A percentile compares a stretch with the other conserved stretches of the same genome.
Evolutionary conservation across 805 yeast genomes (phyloP).

Genomic region (Wickerhamiella kazuoi): DNA sequence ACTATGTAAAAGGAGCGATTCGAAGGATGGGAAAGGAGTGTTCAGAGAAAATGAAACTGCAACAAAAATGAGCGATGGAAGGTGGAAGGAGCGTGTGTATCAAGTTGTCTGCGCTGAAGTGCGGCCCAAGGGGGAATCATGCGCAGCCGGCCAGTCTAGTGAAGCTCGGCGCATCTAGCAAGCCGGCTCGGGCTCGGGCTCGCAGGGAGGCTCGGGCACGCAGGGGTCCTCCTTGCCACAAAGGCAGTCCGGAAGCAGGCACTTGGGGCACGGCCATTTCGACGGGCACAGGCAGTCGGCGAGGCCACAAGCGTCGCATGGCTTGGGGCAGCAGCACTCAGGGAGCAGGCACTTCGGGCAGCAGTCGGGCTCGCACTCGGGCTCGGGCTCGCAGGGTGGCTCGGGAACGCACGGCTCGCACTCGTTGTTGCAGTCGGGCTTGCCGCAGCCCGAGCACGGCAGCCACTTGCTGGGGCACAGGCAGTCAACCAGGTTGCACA

Average conservation of each 20-base stretch:
- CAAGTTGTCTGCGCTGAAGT: too few species aligned
- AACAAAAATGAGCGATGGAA: too few species aligned
- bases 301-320: background rate
- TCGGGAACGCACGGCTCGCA: background rate
- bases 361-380: background rate
- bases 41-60: too few species aligned
- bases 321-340: background rate
- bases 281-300: slow-evolving; percentile 1
- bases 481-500: background rate
- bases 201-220: background rate
- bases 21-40: too few species aligned
- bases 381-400: background rate
- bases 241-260: background rate
- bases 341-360: background rate
- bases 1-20: too few species aligned
- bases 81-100: too few species aligned
- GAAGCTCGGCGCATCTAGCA: too few species aligned
- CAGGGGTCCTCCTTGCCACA: background rate
- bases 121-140: too few species aligned
- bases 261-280: background rate
- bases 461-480: background rate
- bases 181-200: too few species aligned
- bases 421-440: background rate
- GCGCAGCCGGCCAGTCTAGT: too few species aligned
- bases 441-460: background rate